Base-by-base conservation (phyloP, 2,329 filamentous ascomycete genomes). In the Cercospora berteroae region DNA sequence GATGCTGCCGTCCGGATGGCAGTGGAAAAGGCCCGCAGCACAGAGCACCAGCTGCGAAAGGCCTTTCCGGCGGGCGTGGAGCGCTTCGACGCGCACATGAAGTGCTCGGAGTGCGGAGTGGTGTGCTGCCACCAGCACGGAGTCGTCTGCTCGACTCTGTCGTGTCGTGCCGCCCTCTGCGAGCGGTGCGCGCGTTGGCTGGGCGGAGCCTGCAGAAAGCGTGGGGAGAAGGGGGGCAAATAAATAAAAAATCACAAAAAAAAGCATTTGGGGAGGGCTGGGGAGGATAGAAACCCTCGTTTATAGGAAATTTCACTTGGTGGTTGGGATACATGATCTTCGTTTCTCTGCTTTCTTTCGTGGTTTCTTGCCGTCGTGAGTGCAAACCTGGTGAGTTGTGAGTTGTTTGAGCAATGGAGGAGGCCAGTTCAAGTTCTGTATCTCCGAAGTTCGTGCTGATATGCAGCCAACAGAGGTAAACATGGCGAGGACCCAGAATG, bases 81-180 rank as follows among this genome's bases (percentile, higher is more conserved):
- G 59, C 39, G 57, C 9, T 65, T 65, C 39, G 66, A 68, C 52
- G 59, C 63, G 12, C 58, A 68, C 48, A 63, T 68, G 31, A 52
- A 50, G 48, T 68, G 66, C 36, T 65, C 66, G n/a, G 55, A 25
- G 31, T 68, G 66, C 50, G 58, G 36, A 12, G 36, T 52, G 7
- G 63, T 63, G 4, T 68, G 63, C 29, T 68, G 66, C 52, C 58
- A 59, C 33, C 62, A 68, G 50, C 63, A 65, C 59, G 66, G 66
- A 36, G 29, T 39, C 55, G 59, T 68, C 18, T 68, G 66, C 66
- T 55, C 61, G 62, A 59, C 52, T 10, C 39, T 65, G 12, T 61
- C 48, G 31, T 68, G 66, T 39, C 57, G 66, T 8, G 63, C 58
- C 12, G 56, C 66, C 16, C 48, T 68, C 9, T 68, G 66, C 58